Base-by-base conservation (phyloP, 1,284 basidiomycete species). In the Xerocomus cyaneibrunnescens region DNA sequence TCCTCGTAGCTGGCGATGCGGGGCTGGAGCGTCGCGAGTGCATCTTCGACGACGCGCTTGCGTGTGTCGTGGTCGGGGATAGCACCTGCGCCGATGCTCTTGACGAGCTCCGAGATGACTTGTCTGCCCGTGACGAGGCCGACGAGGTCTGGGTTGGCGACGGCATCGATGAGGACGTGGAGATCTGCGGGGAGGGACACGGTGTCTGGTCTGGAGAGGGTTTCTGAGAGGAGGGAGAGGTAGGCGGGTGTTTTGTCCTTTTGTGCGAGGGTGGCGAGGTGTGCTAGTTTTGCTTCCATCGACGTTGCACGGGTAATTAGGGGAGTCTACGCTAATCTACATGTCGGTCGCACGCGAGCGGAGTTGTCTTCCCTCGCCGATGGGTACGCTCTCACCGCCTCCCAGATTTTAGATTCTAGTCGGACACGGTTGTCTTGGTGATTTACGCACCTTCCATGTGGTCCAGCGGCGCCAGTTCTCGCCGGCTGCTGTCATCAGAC, bases 1-100 rank as follows among this genome's bases (percentile, higher is more conserved):
- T 98, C 94, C 69, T 98, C 96, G 66, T 93, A 97, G 72, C 91
- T 94, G 36, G 85, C 85, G 59, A 85, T 80, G 51, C 87, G 79
- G 1, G 88, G 85, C 63, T 92, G 89, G 21, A 93, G 75, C 32
- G 81, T 80, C 35, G 78, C 74, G 35, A 96, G 75, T 0, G 85
- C 85, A 50, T 86, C 83, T 65, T 91, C 77, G 19, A 94, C 80
- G 47, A 94, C 74, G 48, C 76, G 75, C 67, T 88, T 89, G 59
- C 81, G 79, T 25, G 82, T 61, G 16, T 83, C 80, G 13, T 72
- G 63, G 60, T 86, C 76, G 46, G 77, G 74, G 59, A 91, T 74
- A 2, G 67, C 68, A 13, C 78, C 80, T 41, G 79, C 76, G 27
- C 74, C 76, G 34, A 94, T 74, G 32, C 74, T 73, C 64, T 79